Base-by-base conservation (phyloP, 768 basidiomycete genomes). In the Tephrocybe sp. region DNA sequence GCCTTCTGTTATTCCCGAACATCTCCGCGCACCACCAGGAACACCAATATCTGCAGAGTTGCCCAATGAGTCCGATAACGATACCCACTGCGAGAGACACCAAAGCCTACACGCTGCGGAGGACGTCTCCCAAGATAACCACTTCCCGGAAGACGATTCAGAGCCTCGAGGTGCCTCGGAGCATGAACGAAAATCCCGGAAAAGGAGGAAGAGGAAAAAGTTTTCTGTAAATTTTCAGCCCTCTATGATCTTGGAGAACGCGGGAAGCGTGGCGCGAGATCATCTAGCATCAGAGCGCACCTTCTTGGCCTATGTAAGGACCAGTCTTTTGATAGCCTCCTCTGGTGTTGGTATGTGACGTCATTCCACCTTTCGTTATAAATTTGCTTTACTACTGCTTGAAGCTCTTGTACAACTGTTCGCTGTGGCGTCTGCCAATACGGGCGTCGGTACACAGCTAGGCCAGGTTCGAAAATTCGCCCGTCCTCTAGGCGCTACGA, bases 211-310 rank as follows among this genome's bases (percentile, higher is more conserved):
- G 16, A 45, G 30, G 16, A 12, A 12, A 25, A 30, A 13, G 16
- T n/a, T 51, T 2, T 18, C 24, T 18, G 27, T 16, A 21, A 21
- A 11, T 21, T 42, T 60, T 9, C 45, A 44, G 12, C 55, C 57
- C 1, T 12, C 50, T 9, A 45, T 58, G 3, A 30, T 59, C 1
- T 65, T 84, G 25, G 74, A 82, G 58, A 84, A 84, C 60, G 72
- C 73, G 18, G 83, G 83, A 8, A 83, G 77, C 54, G 80, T 82
- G 2, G 83, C 83, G 7, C 73, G 83, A 9, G 83, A 85, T 55
- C 83, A 85, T 56, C 67, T 84, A 0, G 83, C 83, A 2, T 78
- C 75, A 13, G 83, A 84, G 56, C 68, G 83, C 40, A 84, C 83
- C 2, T 84, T 80, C 57, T 65, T 85, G 30, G 81, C 83, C 11